Conservation (phyloP, 495 filamentous ascomycete genomes). For the Tricharina praecox region DNA sequence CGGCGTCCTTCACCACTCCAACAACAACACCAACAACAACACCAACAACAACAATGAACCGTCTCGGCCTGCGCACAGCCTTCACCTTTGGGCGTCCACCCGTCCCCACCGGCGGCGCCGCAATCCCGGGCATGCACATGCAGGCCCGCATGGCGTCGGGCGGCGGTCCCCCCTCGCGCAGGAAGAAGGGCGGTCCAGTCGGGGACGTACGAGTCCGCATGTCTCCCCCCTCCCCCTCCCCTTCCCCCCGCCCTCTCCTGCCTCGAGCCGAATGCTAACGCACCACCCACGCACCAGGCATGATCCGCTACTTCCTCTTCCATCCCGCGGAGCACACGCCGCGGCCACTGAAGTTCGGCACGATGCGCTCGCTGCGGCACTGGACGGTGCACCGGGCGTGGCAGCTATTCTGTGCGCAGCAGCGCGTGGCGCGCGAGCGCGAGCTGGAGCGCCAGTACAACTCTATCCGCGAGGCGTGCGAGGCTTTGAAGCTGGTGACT, state of each 20-base stretch:
- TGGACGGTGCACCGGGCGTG: conserved; percentile 99
- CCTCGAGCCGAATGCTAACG: no score
- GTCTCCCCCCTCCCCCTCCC: background rate
- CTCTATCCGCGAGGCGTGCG: conserved; percentile 49
- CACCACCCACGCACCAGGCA: no score
- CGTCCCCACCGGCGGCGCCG: background rate
- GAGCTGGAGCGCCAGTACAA: conserved; percentile 56
- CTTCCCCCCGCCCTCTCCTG: background rate
- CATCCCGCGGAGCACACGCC: conserved; percentile 20
- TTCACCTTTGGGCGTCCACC: background rate
- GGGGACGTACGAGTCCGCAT: background rate
- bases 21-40: background rate
- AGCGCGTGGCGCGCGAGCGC: conserved; percentile 35
- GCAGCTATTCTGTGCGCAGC: conserved; percentile 43
- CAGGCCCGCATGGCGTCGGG: no score
- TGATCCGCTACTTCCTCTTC: conserved; percentile 25
- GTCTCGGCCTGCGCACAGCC: background rate
- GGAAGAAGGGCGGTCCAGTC: no score
- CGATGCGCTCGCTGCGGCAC: conserved; percentile 71
- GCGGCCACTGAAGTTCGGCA: conserved; percentile 24
- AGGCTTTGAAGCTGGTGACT: conserved; percentile 44
- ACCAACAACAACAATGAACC: background rate
- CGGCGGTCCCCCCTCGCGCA: no score
- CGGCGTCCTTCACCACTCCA: no score
- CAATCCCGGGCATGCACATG: background rate